Evolutionary conservation across 2,329 filamentous ascomycete genomes (phyloP).

Genomic region (Verticillium klebahnii): DNA sequence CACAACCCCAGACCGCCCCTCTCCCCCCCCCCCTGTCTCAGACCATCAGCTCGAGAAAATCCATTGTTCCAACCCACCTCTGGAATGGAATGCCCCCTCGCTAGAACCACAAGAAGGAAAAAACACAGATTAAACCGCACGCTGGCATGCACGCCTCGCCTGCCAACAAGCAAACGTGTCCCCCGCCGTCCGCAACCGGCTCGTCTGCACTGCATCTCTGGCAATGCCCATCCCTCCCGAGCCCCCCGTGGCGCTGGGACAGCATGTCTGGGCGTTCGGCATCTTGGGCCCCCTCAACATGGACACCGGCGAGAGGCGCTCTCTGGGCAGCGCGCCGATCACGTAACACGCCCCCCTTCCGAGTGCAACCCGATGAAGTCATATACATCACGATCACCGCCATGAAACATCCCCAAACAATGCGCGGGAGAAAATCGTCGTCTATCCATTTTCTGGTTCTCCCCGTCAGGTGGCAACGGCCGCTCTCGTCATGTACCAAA

Average conservation of each 20-base stretch:
- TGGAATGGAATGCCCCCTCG: background rate
- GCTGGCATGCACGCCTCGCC: background rate
- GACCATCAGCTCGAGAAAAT: background rate
- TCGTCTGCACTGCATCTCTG: background rate
- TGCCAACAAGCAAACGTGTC: background rate
- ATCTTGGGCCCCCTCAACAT: too few relatives aligned
- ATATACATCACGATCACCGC: background rate
- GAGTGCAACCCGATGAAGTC: background rate
- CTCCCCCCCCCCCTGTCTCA: background rate
- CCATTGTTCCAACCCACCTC: background rate
- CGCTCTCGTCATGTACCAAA: background rate
- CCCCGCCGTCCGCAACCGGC: background rate
- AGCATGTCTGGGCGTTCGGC: too few relatives aligned
- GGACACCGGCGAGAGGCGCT: too few relatives aligned
- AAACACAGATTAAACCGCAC: background rate
- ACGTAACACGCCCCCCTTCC: background rate
- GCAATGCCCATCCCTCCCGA: background rate
- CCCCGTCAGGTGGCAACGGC: background rate
- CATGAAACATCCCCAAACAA: background rate
- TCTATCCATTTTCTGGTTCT: background rate
- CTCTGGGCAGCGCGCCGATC: background rate
- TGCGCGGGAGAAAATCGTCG: background rate
- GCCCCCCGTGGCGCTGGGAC: too few relatives aligned
- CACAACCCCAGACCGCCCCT: background rate
- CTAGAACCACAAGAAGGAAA: background rate